Evolutionary conservation across 352 stramenopile genomes (phyloP).

Genomic region (Globisporangium polare): DNA sequence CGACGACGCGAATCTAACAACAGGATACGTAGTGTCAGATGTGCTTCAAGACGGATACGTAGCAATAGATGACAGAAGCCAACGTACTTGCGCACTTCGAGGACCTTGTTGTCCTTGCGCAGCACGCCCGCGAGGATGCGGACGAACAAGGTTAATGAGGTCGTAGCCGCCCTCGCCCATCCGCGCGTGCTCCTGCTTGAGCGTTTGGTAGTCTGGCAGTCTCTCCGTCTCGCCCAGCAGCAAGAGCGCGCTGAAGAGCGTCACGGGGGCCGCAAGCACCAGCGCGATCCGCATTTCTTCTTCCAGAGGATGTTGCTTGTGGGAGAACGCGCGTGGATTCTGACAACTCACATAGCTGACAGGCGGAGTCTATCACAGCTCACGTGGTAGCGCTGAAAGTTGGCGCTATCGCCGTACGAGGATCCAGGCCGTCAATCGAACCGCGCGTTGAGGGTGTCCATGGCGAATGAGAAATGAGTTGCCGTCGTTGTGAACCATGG

Average conservation of each 20-base stretch:
- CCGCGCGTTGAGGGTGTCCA: no score
- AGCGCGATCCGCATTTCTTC: slow-evolving; percentile 8
- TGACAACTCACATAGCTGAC: not conserved
- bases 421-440: no score
- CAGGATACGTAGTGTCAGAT: no score
- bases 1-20: slow-evolving; percentile 12
- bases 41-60: no score
- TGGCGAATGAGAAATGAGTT: no score
- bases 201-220: slow-evolving; percentile 27
- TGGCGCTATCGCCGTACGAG: no score
- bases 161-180: slow-evolving; percentile 40
- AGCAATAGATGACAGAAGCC: no score
- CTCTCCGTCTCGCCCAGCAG: slow-evolving; percentile 45
- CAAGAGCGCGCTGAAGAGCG: slow-evolving; percentile 42
- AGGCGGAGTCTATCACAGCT: no score
- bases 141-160: slow-evolving; percentile 47
- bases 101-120: slow-evolving; percentile 56
- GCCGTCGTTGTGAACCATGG: no score
- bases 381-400: no score
- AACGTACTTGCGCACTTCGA: slow-evolving; percentile 43
- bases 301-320: not conserved
- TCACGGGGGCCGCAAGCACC: slow-evolving; percentile 34
- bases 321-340: not conserved
- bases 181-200: slow-evolving; percentile 33
- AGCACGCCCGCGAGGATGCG: slow-evolving; percentile 44